phyloP scores from a whole-genome alignment of 192 early-diverging fungal species.

The Mortierella hygrophila region DNA sequence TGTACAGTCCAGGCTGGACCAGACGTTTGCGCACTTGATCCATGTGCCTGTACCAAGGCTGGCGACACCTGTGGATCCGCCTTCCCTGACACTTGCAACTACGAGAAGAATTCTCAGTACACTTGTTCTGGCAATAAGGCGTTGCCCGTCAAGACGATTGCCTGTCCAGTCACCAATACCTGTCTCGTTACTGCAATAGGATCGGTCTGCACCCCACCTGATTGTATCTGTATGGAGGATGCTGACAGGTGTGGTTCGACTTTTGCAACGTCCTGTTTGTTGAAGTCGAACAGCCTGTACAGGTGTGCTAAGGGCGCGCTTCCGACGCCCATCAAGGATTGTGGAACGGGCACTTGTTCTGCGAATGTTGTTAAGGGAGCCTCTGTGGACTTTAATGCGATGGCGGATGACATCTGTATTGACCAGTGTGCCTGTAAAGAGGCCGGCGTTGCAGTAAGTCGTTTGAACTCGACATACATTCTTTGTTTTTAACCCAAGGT shows the following conservation, averaged over 20 bases:
- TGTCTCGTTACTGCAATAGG: not conserved
- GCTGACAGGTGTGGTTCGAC: not conserved
- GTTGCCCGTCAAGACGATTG: not conserved
- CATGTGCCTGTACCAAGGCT: not conserved
- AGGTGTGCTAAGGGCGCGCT: not conserved
- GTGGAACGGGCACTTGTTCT: not conserved
- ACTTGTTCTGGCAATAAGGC: not conserved
- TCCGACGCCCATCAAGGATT: not conserved
- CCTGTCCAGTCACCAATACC: not conserved
- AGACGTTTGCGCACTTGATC: not conserved
- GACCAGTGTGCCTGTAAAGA: not conserved
- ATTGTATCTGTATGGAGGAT: not conserved
- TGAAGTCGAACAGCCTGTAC: not conserved
- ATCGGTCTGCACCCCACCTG: not conserved
- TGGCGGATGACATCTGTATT: not conserved
- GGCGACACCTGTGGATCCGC: not conserved
- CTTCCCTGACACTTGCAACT: not conserved
- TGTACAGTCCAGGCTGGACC: not conserved
- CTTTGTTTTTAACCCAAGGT: not conserved
- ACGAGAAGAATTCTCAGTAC: not conserved
- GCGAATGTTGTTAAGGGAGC: not conserved
- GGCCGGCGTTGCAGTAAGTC: not conserved
- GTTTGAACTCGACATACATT: not conserved
- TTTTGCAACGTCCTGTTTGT: not conserved
- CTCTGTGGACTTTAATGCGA: not conserved